phyloP scores from a whole-genome alignment of 2,329 filamentous ascomycete species.

The Aspergillus ustus region DNA sequence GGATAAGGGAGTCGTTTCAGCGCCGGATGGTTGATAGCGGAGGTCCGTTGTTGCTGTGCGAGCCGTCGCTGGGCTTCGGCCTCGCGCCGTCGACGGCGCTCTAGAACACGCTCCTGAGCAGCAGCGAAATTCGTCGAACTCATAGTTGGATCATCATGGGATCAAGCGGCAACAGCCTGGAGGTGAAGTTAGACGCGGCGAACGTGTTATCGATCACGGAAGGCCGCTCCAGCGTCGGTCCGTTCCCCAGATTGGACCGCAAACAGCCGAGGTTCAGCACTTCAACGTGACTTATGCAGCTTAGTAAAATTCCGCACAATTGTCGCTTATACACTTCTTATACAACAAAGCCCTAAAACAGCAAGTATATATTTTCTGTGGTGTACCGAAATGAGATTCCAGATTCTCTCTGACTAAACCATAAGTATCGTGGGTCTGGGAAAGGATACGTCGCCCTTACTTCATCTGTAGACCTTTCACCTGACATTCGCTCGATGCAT shows the following conservation, averaged over 20 bases:
- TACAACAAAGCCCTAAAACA: not conserved
- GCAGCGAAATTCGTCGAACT: constrained; percentile 76
- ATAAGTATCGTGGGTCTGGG: not conserved
- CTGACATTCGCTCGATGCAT: constrained; percentile 25
- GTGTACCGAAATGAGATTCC: no score
- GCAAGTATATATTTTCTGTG: not conserved
- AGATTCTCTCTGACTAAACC: no score
- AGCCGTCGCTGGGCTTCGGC: constrained; percentile 64
- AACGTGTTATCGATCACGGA: constrained; percentile 4
- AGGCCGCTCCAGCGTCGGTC: constrained; percentile 18
- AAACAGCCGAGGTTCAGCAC: constrained; percentile 24
- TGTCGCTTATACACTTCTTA: not conserved
- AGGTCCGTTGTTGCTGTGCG: constrained; percentile 48
- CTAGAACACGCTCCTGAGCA: constrained; percentile 83
- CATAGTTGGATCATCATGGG: constrained; percentile 51
- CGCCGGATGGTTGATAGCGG: constrained; percentile 57
- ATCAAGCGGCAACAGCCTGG: not conserved
- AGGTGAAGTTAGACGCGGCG: not conserved
- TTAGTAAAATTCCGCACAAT: not conserved
- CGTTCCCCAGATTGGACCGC: constrained; percentile 24
- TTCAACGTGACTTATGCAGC: constrained; percentile 20
- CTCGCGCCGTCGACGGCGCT: constrained; percentile 78
- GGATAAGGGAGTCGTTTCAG: constrained; percentile 65
- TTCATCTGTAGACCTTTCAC: constrained; percentile 21
- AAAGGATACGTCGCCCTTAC: constrained; percentile 29